A percentile compares a stretch with the other conserved stretches of the same genome.
phyloP scores from a whole-genome alignment of 2,329 filamentous ascomycete genomes.

The Ophiostoma novo-ulmi region DNA sequence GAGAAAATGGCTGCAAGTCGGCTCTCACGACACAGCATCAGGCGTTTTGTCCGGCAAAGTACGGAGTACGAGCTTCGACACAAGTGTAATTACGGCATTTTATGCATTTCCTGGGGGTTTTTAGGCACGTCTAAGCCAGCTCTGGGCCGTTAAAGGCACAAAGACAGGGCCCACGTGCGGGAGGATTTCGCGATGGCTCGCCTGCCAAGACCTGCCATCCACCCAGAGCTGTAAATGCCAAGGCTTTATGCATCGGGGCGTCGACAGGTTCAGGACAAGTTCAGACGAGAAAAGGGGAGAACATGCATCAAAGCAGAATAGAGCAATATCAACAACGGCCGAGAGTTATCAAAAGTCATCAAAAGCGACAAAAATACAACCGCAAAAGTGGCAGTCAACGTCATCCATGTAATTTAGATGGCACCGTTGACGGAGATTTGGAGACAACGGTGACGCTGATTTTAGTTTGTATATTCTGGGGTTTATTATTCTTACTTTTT shows the following conservation, averaged over 20 bases:
- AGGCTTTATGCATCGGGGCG: neutral
- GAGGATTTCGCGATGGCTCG: constrained; percentile 5
- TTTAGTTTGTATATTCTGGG: neutral
- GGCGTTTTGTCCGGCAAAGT: neutral
- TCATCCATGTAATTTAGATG: neutral
- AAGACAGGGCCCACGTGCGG: constrained; percentile 9
- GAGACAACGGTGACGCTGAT: neutral
- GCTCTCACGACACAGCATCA: neutral
- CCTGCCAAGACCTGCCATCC: constrained; percentile 4
- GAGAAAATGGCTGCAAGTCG: no score
- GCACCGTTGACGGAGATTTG: neutral
- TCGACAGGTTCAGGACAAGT: constrained; percentile 9
- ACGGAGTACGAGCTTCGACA: neutral
- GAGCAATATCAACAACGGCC: neutral
- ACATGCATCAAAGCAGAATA: constrained; percentile 1
- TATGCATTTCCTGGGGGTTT: constrained; percentile 3
- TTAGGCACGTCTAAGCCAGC: no score
- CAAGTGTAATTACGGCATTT: neutral
- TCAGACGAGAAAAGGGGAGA: neutral
- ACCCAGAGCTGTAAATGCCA: neutral
- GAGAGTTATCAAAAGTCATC: neutral
- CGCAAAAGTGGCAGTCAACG: neutral
- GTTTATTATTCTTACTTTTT: neutral
- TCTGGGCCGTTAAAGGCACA: neutral
- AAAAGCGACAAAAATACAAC: neutral